A percentile compares a stretch with the other conserved stretches of the same genome.
These are phyloP conservation scores for Dianthus caryophyllus DNA, from an alignment of 148 eudicot genomes.

Conservation along the genomic window DNA sequence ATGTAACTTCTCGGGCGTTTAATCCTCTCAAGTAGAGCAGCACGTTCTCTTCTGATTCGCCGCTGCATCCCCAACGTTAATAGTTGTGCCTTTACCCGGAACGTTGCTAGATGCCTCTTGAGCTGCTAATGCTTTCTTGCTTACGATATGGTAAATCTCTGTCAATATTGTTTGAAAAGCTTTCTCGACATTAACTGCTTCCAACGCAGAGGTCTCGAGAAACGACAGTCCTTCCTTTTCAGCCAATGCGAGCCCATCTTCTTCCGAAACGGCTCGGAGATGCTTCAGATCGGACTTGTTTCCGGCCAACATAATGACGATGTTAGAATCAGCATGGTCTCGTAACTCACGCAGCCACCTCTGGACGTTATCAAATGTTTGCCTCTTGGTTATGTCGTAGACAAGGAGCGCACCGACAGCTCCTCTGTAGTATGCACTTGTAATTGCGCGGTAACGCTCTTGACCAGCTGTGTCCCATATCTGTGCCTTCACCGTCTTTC, in stretches of 20 bases:
- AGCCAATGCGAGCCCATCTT: constrained; percentile 55
- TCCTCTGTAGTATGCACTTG: constrained; percentile 65
- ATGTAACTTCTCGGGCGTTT: constrained; percentile 22
- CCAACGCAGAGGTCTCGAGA: constrained; percentile 59
- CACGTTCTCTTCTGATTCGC: constrained; percentile 50
- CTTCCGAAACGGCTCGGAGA: constrained; percentile 48
- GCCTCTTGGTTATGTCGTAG: constrained; percentile 55
- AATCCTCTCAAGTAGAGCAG: constrained; percentile 41
- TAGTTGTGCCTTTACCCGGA: constrained; percentile 71
- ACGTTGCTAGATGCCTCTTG: constrained; percentile 46
- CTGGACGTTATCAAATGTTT: constrained; percentile 53
- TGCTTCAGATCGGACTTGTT: constrained; percentile 59
- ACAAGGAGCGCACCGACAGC: constrained; percentile 66
- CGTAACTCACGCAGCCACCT: constrained; percentile 63
- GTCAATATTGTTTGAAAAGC: constrained; percentile 61
- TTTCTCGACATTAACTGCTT: constrained; percentile 50
- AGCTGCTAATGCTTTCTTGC: constrained; percentile 58
- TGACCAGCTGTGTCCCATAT: constrained; percentile 72
- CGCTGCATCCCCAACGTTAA: constrained; percentile 45
- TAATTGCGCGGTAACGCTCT: constrained; percentile 59
- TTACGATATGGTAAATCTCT: constrained; percentile 53
- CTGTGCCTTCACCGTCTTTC: constrained; percentile 66
- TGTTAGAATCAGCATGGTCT: constrained; percentile 61
- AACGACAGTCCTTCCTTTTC: constrained; percentile 60
- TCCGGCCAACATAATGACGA: constrained; percentile 65